Percentiles rank a stretch among this genome's conserved stretches.
These are phyloP conservation scores for Golubevia sp. DNA, from an alignment of 1,284 basidiomycete genomes.

Conservation along the genomic window DNA sequence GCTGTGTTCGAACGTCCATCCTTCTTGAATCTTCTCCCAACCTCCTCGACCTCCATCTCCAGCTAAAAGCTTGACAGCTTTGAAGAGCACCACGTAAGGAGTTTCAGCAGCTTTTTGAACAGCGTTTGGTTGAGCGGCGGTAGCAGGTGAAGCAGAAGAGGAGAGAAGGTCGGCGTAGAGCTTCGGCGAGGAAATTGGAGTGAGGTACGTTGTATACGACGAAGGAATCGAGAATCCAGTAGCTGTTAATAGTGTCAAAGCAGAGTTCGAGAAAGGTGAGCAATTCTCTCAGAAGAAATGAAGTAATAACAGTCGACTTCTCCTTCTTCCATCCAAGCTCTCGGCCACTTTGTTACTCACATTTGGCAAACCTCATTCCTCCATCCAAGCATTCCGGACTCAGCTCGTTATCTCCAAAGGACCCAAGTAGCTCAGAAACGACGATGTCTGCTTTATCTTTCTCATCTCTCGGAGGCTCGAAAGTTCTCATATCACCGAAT, in stretches of 20 bases:
- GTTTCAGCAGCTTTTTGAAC: constrained; percentile 77
- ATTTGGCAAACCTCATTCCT: constrained; percentile 73
- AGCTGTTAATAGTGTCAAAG: constrained; percentile 64
- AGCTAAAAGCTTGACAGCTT: constrained; percentile 68
- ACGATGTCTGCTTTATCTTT: constrained; percentile 84
- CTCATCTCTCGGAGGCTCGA: constrained; percentile 65
- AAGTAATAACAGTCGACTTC: constrained; percentile 4
- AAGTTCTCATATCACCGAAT: constrained; percentile 89
- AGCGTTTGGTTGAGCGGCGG: constrained; percentile 47
- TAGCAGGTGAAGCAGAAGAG: neutral
- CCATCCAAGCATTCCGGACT: constrained; percentile 97
- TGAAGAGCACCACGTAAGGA: constrained; percentile 98
- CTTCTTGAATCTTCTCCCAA: constrained; percentile 84
- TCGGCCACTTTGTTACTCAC: too few relatives aligned
- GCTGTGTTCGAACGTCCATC: constrained; percentile 92
- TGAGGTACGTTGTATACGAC: constrained; percentile 91
- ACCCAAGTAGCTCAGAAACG: constrained; percentile 92
- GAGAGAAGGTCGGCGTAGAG: constrained; percentile 69
- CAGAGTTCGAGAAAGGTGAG: neutral
- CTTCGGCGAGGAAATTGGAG: constrained; percentile 90
- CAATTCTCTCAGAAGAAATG: neutral
- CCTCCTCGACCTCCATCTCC: constrained; percentile 66
- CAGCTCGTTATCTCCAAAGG: constrained; percentile 97
- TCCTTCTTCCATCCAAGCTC: too few relatives aligned
- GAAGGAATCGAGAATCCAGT: constrained; percentile 93